A percentile compares a stretch with the other conserved stretches of the same genome.
phyloP scores from a whole-genome alignment of 306 rosid genomes.

The Rubus idaeus region DNA sequence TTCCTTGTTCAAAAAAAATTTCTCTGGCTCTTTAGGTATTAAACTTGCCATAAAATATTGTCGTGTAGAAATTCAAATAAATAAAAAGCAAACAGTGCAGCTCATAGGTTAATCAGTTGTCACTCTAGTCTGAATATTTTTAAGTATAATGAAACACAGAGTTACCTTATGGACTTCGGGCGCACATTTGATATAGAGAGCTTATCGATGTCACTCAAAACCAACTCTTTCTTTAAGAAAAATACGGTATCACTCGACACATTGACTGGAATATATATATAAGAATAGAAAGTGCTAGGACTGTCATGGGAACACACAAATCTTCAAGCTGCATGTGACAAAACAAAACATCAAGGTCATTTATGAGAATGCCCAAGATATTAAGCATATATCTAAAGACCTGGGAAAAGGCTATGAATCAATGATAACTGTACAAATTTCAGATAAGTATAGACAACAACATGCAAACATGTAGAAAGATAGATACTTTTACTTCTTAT shows the following conservation, averaged over 20 bases:
- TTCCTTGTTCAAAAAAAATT: not conserved
- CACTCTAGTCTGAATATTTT: not conserved
- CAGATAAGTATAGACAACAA: not conserved
- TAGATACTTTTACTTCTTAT: not conserved
- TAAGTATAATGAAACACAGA: not conserved
- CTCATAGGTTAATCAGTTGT: not conserved
- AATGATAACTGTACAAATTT: not conserved
- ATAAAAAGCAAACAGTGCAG: not conserved
- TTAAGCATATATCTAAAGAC: not conserved
- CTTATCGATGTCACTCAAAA: conserved; percentile 83
- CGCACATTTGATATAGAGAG: conserved; percentile 94
- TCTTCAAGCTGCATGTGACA: conserved; percentile 60
- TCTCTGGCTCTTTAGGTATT: not conserved
- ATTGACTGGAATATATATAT: conserved; percentile 96
- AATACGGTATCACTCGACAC: conserved; percentile 76
- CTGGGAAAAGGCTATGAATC: not conserved
- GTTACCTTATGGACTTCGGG: conserved; percentile 69
- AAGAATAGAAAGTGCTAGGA: conserved; percentile 84
- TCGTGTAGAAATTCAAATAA: not conserved
- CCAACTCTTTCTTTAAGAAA: conserved; percentile 82
- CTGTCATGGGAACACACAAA: conserved; percentile 68
- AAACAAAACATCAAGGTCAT: not conserved
- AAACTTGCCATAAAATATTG: not conserved
- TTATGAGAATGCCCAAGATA: not conserved
- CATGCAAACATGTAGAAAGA: not conserved